phyloP scores from a whole-genome alignment of 2,329 filamentous ascomycete species.

The Sporothrix curviconia region DNA sequence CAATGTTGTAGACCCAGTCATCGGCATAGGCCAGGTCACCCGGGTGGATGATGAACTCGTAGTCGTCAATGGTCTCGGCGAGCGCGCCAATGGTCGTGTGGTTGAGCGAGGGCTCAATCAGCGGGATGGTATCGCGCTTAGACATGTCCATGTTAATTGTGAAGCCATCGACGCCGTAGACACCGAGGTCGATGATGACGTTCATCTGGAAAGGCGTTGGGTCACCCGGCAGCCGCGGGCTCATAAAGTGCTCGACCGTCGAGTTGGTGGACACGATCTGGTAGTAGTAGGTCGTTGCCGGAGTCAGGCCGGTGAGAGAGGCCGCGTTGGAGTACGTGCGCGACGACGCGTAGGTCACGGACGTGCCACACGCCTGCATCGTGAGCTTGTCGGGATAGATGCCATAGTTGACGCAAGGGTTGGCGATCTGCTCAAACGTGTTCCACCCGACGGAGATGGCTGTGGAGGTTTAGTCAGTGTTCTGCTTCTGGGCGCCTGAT shows the following conservation, averaged over 20 bases:
- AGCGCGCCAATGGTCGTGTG: constrained; percentile 53
- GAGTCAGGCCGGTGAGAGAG: constrained; percentile 36
- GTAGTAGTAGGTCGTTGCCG: constrained; percentile 55
- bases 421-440: constrained; percentile 41
- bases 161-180: constrained; percentile 47
- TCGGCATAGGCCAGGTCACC: constrained; percentile 55
- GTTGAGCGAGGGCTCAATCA: constrained; percentile 45
- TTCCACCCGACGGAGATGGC: constrained; percentile 51
- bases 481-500: neutral
- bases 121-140: constrained; percentile 44
- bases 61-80: constrained; percentile 44
- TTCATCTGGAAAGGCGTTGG: constrained; percentile 46
- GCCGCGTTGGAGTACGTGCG: constrained; percentile 48
- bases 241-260: constrained; percentile 46
- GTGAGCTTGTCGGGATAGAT: constrained; percentile 33
- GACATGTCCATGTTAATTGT: constrained; percentile 38
- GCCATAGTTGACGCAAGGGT: constrained; percentile 47
- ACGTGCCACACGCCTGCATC: constrained; percentile 35
- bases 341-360: constrained; percentile 47
- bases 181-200: constrained; percentile 48
- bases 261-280: constrained; percentile 52
- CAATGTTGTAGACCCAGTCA: constrained; percentile 43
- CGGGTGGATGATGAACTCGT: constrained; percentile 48
- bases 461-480: constrained; percentile 20
- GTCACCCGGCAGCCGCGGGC: constrained; percentile 47